Evolutionary conservation across 129 eudicot species (phyloP).

Genomic region (Helianthus tuberosus): DNA sequence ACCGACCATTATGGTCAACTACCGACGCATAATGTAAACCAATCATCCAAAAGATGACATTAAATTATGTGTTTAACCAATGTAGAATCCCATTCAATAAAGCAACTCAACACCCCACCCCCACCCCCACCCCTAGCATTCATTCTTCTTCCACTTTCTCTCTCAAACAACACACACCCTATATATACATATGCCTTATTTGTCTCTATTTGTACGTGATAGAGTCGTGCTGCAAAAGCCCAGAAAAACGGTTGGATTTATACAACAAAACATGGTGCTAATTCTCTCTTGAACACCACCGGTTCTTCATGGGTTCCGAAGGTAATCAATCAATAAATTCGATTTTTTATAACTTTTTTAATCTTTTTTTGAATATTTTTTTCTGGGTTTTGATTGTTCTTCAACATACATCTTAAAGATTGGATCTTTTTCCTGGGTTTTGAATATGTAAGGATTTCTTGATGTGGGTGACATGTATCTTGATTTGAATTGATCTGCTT

Average conservation of each 20-base stretch:
- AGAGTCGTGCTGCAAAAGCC: constrained; percentile 37
- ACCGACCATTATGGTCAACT: constrained; percentile 13
- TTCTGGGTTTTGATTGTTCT: constrained; percentile 21
- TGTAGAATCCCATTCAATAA: constrained; percentile 3
- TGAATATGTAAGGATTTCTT: neutral
- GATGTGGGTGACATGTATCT: neutral
- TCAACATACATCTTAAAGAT: constrained; percentile 11
- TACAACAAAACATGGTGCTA: constrained; percentile 11
- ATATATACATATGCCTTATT: neutral
- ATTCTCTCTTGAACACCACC: constrained; percentile 22
- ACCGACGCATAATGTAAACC: neutral
- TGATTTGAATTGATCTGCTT: constrained; percentile 26
- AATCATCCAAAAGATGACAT: constrained; percentile 2
- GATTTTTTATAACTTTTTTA: neutral
- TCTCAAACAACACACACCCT: neutral
- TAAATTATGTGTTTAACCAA: neutral
- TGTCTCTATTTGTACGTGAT: constrained; percentile 40
- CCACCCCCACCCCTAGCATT: constrained; percentile 41
- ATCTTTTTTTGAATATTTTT: constrained; percentile 5
- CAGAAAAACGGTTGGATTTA: constrained; percentile 35
- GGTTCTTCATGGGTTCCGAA: constrained; percentile 46
- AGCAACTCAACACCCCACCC: constrained; percentile 10
- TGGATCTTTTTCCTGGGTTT: constrained; percentile 3
- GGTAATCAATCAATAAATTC: constrained; percentile 42
- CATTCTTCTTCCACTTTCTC: constrained; percentile 35